Conservation (phyloP, 73 alveolate genomes). For the Tetrahymena borealis region DNA sequence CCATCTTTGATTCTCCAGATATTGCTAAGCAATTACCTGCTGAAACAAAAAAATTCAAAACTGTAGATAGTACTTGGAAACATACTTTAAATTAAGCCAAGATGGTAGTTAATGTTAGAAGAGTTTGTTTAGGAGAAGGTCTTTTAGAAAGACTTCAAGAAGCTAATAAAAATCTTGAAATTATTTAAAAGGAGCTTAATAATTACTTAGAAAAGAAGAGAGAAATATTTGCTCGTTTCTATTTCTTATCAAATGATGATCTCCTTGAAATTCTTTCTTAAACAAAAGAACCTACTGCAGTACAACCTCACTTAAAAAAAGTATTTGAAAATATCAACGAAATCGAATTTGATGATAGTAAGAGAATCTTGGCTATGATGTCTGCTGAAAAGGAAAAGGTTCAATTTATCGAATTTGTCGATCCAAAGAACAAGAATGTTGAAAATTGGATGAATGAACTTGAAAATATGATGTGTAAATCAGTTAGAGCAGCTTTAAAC, state of each 20-base stretch:
- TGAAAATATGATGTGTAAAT: slow-evolving; percentile 93
- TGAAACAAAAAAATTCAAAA: slow-evolving; percentile 87
- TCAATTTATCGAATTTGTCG: slow-evolving; percentile 15
- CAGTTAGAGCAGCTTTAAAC: slow-evolving; percentile 85
- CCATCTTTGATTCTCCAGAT: slow-evolving; percentile 96
- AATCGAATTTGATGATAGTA: slow-evolving; percentile 69
- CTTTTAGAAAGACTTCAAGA: slow-evolving; percentile 82
- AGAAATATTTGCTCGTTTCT: slow-evolving; percentile 95
- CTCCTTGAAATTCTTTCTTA: slow-evolving; percentile 95
- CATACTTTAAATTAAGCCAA: slow-evolving; percentile 79
- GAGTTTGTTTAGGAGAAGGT: slow-evolving; percentile 80
- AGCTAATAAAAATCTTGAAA: slow-evolving; percentile 85
- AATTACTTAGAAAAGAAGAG: slow-evolving; percentile 71
- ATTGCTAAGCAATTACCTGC: slow-evolving; percentile 91
- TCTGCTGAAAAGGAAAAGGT: slow-evolving; percentile 97
- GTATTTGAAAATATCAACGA: slow-evolving; percentile 86
- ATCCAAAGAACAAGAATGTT: slow-evolving; percentile 32
- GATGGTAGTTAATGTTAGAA: slow-evolving; percentile 76
- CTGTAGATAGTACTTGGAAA: slow-evolving; percentile 76
- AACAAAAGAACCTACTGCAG: slow-evolving; percentile 97
- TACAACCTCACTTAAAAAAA: slow-evolving; percentile 89
- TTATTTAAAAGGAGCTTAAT: slow-evolving; percentile 56
- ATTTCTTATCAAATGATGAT: slow-evolving; percentile 95
- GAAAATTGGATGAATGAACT: slow-evolving; percentile 97
- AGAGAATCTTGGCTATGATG: slow-evolving; percentile 87